Percentiles rank a stretch among this genome's conserved stretches.
phyloP scores from a whole-genome alignment of 176 grass and related monocot species.

The Puya raimondii region DNA sequence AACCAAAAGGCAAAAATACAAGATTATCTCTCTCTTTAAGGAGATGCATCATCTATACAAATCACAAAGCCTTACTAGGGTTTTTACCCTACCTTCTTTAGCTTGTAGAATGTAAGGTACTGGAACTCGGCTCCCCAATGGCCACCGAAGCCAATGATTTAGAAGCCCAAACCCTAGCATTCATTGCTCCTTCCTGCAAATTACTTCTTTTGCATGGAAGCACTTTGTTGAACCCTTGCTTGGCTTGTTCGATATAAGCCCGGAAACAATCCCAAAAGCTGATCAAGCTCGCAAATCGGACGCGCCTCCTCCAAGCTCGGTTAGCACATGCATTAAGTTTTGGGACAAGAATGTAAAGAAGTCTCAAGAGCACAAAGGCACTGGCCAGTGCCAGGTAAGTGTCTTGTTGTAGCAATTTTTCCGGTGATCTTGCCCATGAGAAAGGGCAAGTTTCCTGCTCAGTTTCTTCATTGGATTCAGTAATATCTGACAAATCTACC shows the following conservation, averaged over 20 bases:
- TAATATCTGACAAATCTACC: constrained; percentile 39
- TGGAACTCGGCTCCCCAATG: constrained; percentile 62
- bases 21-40: background rate
- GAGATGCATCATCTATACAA: background rate
- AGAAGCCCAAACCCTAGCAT: constrained; percentile 61
- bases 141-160: constrained; percentile 80
- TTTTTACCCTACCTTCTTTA: constrained; percentile 53
- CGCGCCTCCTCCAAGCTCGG: constrained; percentile 57
- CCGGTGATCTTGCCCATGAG: constrained; percentile 86
- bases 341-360: constrained; percentile 62
- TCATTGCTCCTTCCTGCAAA: constrained; percentile 80
- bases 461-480: constrained; percentile 28
- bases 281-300: constrained; percentile 42
- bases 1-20: background rate
- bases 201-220: constrained; percentile 74
- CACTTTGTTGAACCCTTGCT: constrained; percentile 40
- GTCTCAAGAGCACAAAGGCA: constrained; percentile 54
- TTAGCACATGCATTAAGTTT: constrained; percentile 46
- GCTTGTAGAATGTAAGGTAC: constrained; percentile 38
- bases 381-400: constrained; percentile 71
- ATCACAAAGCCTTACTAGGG: background rate
- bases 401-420: constrained; percentile 94
- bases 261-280: constrained; percentile 48
- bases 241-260: constrained; percentile 60
- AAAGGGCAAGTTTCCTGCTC: constrained; percentile 87